These are phyloP conservation scores for Puccinellia tenuiflora DNA, from an alignment of 176 grass and related monocot genomes.

Conservation along the genomic window DNA sequence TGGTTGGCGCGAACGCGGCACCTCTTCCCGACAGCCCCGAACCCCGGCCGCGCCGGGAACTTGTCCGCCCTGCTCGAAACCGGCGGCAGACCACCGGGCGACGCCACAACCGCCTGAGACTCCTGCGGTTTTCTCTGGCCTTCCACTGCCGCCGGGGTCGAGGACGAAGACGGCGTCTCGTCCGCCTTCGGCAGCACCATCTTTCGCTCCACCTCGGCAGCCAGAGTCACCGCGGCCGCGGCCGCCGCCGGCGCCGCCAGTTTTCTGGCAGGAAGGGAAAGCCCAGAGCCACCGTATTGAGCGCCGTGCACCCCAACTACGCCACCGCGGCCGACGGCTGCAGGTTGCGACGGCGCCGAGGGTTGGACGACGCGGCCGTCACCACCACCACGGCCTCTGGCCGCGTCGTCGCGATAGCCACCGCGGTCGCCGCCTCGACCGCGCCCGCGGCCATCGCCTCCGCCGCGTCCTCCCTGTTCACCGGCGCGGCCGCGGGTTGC, in stretches of 20 bases:
- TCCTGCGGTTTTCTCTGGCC: not conserved
- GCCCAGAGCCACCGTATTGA: not conserved
- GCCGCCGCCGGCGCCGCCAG: not conserved
- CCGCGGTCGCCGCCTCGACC: not conserved
- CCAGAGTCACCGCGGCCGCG: not conserved
- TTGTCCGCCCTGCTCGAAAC: conserved; percentile 33
- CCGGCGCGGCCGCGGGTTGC: too few relatives aligned
- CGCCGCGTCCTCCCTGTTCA: too few relatives aligned
- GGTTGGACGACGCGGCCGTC: not conserved
- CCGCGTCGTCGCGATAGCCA: not conserved
- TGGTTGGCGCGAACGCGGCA: conserved; percentile 51
- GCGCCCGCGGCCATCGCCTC: not conserved
- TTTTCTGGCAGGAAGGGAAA: not conserved
- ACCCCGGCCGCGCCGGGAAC: conserved; percentile 33
- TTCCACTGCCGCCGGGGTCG: not conserved
- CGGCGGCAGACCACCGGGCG: not conserved
- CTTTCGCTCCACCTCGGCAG: not conserved
- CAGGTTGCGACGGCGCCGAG: not conserved
- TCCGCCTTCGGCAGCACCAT: not conserved
- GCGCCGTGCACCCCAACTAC: not conserved
- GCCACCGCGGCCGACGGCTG: not conserved
- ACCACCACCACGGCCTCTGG: not conserved
- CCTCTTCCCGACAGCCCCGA: conserved; percentile 16
- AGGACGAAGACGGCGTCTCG: not conserved
- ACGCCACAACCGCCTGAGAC: not conserved